These are phyloP conservation scores for Knufia fluminis DNA, from an alignment of 2,329 filamentous ascomycete species.

Conservation along the genomic window DNA sequence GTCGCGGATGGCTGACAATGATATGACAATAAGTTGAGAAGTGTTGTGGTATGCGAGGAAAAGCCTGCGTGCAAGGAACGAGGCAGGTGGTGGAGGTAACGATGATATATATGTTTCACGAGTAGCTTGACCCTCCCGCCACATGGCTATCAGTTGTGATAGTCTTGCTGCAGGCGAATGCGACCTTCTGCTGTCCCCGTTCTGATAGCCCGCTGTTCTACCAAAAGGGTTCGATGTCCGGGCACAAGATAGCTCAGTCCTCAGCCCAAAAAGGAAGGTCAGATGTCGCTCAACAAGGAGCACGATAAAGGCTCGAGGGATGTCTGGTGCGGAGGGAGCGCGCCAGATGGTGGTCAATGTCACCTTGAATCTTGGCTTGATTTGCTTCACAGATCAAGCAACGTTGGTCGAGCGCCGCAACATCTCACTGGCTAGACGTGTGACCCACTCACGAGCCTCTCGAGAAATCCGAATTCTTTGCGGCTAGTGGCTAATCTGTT, in stretches of 20 bases:
- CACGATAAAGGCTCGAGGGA: not conserved
- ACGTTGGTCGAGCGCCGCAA: not conserved
- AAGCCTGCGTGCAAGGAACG: not conserved
- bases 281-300: not conserved
- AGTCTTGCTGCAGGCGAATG: not conserved
- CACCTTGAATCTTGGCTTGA: constrained; percentile 4
- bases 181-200: not conserved
- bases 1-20: not conserved
- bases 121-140: not conserved
- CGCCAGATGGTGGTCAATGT: not conserved
- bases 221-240: constrained; percentile 2
- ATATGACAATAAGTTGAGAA: too few relatives aligned
- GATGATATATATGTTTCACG: not conserved
- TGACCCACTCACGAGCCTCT: not conserved
- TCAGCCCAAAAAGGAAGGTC: not conserved
- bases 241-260: not conserved
- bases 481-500: too few relatives aligned
- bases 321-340: not conserved
- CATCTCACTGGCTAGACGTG: not conserved
- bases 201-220: not conserved
- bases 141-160: not conserved
- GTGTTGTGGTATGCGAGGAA: not conserved
- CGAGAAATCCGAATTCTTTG: too few relatives aligned
- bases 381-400: too few relatives aligned
- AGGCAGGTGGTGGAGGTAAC: not conserved